These are phyloP conservation scores for Vanrija pseudolonga DNA, from an alignment of 1,284 basidiomycete genomes.

Conservation along the genomic window DNA sequence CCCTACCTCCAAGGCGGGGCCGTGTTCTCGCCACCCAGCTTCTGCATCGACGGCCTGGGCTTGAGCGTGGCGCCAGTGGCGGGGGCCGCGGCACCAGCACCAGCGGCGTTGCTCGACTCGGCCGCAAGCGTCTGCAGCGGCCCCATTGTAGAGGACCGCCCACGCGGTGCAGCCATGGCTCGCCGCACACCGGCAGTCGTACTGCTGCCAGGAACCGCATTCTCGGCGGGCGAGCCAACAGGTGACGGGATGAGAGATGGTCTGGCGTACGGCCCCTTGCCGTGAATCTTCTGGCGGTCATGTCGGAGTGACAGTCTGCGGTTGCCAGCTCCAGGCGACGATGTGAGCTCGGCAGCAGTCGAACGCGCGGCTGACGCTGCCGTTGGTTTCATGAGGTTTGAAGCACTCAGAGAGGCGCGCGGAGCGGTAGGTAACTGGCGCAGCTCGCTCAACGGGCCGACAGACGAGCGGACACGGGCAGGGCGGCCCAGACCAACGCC, in stretches of 20 bases:
- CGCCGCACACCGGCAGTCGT: neutral
- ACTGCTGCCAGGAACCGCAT: neutral
- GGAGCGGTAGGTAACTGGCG: slow-evolving; percentile 10
- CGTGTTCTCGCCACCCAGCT: neutral
- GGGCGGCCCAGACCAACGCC: too few species aligned
- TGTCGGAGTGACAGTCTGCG: slow-evolving; percentile 10
- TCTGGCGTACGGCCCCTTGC: slow-evolving; percentile 10
- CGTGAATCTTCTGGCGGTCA: slow-evolving; percentile 9
- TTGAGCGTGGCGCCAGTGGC: neutral
- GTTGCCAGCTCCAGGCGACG: slow-evolving; percentile 2
- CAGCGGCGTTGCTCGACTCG: neutral
- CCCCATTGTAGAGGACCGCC: too few species aligned
- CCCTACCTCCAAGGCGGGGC: neutral
- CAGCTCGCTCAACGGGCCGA: slow-evolving; percentile 3
- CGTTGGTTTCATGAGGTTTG: slow-evolving; percentile 14
- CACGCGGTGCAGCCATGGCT: neutral
- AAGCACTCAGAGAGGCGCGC: neutral
- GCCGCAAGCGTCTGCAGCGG: neutral
- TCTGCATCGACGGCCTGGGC: neutral
- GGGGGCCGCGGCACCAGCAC: neutral
- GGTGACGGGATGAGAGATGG: slow-evolving; percentile 11
- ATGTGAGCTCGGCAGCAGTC: neutral
- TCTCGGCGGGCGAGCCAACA: slow-evolving; percentile 2
- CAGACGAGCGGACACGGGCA: neutral
- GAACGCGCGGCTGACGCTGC: slow-evolving; percentile 14